phyloP scores from a whole-genome alignment of 805 yeast species.

The Yamadazyma tumulicola region DNA sequence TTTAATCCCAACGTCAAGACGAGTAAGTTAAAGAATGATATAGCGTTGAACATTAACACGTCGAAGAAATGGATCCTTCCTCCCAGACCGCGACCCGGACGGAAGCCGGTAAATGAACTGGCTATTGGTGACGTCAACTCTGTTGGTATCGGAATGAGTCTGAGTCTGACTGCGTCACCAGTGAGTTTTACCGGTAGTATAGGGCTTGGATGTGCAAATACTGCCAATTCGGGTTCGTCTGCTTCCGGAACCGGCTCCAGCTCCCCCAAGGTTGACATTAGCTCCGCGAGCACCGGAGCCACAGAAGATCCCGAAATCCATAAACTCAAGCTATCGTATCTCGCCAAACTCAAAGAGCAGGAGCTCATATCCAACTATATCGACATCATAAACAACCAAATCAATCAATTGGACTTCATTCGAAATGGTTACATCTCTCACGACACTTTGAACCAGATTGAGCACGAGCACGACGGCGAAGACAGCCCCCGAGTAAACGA shows the following conservation, averaged over 20 bases:
- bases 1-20: conserved; percentile 20
- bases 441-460: conserved; percentile 31
- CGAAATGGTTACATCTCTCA: conserved; percentile 43
- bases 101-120: conserved; percentile 27
- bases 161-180: not conserved
- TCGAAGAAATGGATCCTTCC: conserved; percentile 49
- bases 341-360: conserved; percentile 40
- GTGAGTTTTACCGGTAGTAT: not conserved
- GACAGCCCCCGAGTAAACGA: not conserved
- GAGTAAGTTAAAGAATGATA: conserved; percentile 14
- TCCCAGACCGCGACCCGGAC: conserved; percentile 57
- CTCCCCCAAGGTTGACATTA: not conserved
- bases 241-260: not conserved
- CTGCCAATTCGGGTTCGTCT: not conserved
- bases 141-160: no score
- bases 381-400: conserved; percentile 40
- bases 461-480: not conserved
- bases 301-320: conserved; percentile 14
- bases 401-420: conserved; percentile 40
- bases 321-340: conserved; percentile 28
- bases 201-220: not conserved
- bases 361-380: conserved; percentile 40
- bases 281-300: not conserved
- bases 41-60: conserved; percentile 31
- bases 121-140: not conserved